Conservation (phyloP, 164 flowering plant species). For the Macadamia integrifolia region DNA sequence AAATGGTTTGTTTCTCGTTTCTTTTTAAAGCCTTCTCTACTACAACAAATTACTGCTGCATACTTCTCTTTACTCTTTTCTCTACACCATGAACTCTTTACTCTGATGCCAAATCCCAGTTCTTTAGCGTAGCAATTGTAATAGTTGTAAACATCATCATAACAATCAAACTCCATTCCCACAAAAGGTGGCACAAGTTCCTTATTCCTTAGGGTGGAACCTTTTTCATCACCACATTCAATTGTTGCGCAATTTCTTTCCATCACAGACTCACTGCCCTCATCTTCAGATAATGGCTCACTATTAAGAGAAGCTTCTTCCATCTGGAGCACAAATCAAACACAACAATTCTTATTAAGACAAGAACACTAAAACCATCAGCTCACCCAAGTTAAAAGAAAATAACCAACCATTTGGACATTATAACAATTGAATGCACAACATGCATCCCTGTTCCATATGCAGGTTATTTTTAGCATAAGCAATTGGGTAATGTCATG, state of each 20-base stretch:
- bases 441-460: neutral
- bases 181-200: conserved; percentile 59
- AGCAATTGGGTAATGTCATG: too few species aligned
- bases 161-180: conserved; percentile 74
- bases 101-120: conserved; percentile 58
- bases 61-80: conserved; percentile 12
- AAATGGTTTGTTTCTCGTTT: conserved; percentile 27
- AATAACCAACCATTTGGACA: neutral
- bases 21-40: conserved; percentile 50
- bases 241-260: conserved; percentile 21
- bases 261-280: conserved; percentile 12
- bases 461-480: neutral
- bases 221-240: conserved; percentile 26
- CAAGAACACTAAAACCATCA: too few species aligned
- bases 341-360: neutral
- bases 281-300: conserved; percentile 23
- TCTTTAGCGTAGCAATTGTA: conserved; percentile 65
- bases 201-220: conserved; percentile 27
- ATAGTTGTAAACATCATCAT: conserved; percentile 66
- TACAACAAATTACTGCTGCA: conserved; percentile 7
- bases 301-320: conserved; percentile 24
- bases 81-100: conserved; percentile 66
- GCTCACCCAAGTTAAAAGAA: neutral
- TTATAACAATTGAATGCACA: neutral
- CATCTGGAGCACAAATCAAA: conserved; percentile 20